Evolutionary conservation across 352 stramenopile species (phyloP).

Genomic region (Phytophthora crassamura): DNA sequence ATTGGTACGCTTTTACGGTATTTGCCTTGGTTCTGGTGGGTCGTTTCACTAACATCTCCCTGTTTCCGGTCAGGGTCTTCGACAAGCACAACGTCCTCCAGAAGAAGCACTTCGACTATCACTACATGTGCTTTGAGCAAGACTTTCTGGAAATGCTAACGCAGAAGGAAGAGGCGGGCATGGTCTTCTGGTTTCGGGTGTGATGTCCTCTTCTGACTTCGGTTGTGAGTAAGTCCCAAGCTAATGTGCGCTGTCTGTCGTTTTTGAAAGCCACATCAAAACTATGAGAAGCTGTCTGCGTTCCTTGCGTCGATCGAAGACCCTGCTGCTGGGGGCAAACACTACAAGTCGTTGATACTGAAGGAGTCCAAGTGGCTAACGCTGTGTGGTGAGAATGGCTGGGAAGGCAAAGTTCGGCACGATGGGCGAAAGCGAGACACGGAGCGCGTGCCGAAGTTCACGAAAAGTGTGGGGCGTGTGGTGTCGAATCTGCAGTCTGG

Average conservation of each 20-base stretch:
- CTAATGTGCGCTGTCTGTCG: too few species aligned
- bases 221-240: too few species aligned
- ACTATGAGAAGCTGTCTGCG: constrained; percentile 66
- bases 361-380: constrained; percentile 72
- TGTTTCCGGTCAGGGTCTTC: constrained; percentile 55
- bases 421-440: constrained; percentile 61
- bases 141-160: constrained; percentile 81
- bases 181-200: constrained; percentile 83
- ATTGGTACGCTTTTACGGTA: constrained; percentile 48
- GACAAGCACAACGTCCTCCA: constrained; percentile 73
- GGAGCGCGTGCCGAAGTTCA: constrained; percentile 59
- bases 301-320: constrained; percentile 64
- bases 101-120: constrained; percentile 73
- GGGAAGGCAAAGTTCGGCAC: constrained; percentile 64
- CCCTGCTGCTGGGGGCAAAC: constrained; percentile 44
- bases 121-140: constrained; percentile 78
- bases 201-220: too few species aligned
- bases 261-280: constrained; percentile 58
- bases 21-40: too few species aligned
- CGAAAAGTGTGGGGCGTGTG: constrained; percentile 57
- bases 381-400: constrained; percentile 68
- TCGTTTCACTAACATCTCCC: too few species aligned
- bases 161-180: constrained; percentile 72
- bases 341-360: constrained; percentile 62
- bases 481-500: constrained; percentile 63